Conservation (phyloP, 1,139 yeast species). For the Taphrina wiesneri region DNA sequence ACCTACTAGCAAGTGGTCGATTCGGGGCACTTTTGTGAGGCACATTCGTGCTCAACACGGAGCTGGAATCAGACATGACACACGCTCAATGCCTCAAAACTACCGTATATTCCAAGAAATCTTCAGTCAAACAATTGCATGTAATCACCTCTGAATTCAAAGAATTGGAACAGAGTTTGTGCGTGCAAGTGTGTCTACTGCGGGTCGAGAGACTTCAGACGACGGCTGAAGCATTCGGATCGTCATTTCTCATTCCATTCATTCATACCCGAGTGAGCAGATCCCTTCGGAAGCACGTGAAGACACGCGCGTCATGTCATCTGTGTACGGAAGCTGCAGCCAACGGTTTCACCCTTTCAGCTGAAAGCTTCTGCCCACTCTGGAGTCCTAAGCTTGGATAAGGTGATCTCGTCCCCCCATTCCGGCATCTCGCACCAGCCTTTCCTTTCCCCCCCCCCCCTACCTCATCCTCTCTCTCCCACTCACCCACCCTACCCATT, state of each 20-base stretch:
- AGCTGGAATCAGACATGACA: constrained; percentile 20
- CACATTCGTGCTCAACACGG: constrained; percentile 7
- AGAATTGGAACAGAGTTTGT: too few relatives aligned
- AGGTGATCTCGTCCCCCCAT: constrained; percentile 1
- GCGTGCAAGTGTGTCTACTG: too few relatives aligned
- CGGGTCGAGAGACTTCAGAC: not conserved
- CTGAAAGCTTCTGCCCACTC: not conserved
- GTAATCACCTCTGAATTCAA: too few relatives aligned
- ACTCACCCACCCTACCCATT: not conserved
- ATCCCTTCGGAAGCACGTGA: not conserved
- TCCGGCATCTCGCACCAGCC: constrained; percentile 9
- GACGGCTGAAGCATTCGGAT: not conserved
- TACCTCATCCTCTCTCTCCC: not conserved
- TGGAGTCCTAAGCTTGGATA: too few relatives aligned
- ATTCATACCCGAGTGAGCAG: not conserved
- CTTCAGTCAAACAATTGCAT: not conserved
- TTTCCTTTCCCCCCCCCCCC: not conserved
- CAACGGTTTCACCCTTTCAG: not conserved
- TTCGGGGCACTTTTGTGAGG: constrained; percentile 20
- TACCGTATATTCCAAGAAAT: not conserved
- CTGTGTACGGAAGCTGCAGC: not conserved
- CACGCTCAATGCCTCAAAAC: not conserved
- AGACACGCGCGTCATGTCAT: constrained; percentile 4
- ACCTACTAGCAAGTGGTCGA: constrained; percentile 9
- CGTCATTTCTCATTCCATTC: not conserved